phyloP scores from a whole-genome alignment of 257 asterid genomes.

The Capsicum baccatum region DNA sequence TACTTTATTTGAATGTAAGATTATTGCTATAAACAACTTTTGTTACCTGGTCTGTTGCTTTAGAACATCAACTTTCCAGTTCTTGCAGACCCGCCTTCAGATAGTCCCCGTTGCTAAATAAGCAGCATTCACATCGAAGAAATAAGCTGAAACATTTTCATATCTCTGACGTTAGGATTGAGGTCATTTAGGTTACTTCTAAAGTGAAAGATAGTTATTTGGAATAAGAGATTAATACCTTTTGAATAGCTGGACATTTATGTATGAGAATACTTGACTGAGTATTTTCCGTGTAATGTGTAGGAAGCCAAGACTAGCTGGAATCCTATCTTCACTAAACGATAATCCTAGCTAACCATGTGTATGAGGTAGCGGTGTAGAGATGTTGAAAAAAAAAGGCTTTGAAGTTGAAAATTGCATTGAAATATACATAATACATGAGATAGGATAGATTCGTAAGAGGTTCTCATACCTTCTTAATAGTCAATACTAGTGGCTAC shows the following conservation, averaged over 20 bases:
- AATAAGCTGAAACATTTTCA: conserved; percentile 59
- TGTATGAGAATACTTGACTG: no score
- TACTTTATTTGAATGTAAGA: no score
- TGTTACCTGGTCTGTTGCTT: no score
- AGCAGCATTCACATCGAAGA: conserved; percentile 96
- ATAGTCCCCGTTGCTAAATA: conserved; percentile 93
- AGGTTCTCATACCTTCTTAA: not conserved
- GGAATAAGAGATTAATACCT: conserved; percentile 57
- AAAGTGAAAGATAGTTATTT: not conserved
- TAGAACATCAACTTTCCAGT: no score
- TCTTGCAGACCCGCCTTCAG: no score
- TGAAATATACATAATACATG: not conserved
- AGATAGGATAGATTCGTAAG: not conserved
- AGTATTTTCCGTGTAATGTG: no score
- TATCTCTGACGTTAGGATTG: conserved; percentile 26
- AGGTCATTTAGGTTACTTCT: not conserved
- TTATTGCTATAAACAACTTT: no score
- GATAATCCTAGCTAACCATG: not conserved
- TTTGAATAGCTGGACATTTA: conserved; percentile 94
- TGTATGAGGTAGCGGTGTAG: conserved; percentile 52
- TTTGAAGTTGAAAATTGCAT: not conserved
- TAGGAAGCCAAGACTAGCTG: no score
- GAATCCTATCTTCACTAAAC: no score
- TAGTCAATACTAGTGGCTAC: not conserved
- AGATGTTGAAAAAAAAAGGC: no score